Percentiles rank a stretch among this genome's conserved stretches.
phyloP scores from a whole-genome alignment of 179 eudicot genomes.

The Spergularia azorica region DNA sequence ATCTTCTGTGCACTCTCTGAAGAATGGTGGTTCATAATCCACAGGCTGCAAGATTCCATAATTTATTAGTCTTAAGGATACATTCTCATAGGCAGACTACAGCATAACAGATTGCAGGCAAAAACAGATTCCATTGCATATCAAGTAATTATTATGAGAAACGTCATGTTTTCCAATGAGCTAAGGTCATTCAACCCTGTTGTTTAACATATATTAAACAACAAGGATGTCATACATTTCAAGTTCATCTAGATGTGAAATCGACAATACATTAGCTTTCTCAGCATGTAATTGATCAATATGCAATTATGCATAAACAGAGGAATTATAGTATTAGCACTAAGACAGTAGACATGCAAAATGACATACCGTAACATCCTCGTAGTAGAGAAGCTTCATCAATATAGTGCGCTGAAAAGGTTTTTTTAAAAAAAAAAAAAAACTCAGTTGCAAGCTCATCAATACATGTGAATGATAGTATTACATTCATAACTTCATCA shows the following conservation, averaged over 20 bases:
- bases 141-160: neutral
- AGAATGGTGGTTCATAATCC: constrained; percentile 97
- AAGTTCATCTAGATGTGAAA: neutral
- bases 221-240: neutral
- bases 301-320: neutral
- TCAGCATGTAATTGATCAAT: neutral
- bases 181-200: neutral
- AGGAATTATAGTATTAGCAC: neutral
- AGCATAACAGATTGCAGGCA: neutral
- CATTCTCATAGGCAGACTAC: neutral
- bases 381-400: constrained; percentile 96
- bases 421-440: constrained; percentile 8
- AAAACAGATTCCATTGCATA: neutral
- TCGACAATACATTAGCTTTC: neutral
- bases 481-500: neutral
- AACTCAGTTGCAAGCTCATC: neutral
- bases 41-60: constrained; percentile 59
- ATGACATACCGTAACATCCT: constrained; percentile 78
- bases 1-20: constrained; percentile 79
- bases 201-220: too few species aligned
- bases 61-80: neutral
- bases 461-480: neutral
- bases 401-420: constrained; percentile 75
- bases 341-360: neutral
- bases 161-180: neutral